phyloP scores from a whole-genome alignment of 2,329 filamentous ascomycete species.

The Aspergillus ibericus region DNA sequence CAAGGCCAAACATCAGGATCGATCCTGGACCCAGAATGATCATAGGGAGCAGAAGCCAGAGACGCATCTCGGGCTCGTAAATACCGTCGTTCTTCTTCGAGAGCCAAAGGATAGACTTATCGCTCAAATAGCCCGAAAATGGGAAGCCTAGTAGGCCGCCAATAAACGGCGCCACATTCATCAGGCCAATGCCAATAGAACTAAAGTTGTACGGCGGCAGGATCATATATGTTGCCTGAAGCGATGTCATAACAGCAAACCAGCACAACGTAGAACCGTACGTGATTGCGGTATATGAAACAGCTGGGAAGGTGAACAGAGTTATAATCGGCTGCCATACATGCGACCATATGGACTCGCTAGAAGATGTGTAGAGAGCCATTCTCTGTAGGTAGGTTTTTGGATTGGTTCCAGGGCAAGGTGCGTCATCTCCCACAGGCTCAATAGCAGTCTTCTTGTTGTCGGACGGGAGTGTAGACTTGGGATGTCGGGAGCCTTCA shows the following conservation, averaged over 20 bases:
- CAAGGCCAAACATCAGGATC: slow-evolving; percentile 24
- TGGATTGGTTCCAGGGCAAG: not conserved
- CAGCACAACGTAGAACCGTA: slow-evolving; percentile 43
- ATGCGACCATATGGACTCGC: not conserved
- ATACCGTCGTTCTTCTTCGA: slow-evolving; percentile 41
- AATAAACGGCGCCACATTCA: slow-evolving; percentile 44
- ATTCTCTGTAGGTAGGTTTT: slow-evolving; percentile 1
- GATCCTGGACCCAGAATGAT: not conserved
- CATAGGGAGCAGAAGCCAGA: slow-evolving; percentile 31
- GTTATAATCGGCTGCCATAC: not conserved
- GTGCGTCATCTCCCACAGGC: not conserved
- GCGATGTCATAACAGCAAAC: slow-evolving; percentile 40
- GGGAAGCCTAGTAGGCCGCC: slow-evolving; percentile 22
- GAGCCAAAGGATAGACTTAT: slow-evolving; percentile 37
- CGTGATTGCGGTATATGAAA: slow-evolving; percentile 41
- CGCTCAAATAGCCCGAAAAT: slow-evolving; percentile 27
- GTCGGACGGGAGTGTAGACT: not conserved
- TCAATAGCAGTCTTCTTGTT: not conserved
- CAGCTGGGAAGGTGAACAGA: slow-evolving; percentile 51
- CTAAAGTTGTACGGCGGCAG: slow-evolving; percentile 43
- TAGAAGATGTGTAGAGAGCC: slow-evolving; percentile 6
- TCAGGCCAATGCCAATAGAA: slow-evolving; percentile 40
- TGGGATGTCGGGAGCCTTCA: not conserved
- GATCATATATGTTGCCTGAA: slow-evolving; percentile 38
- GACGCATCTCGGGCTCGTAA: slow-evolving; percentile 48